phyloP scores from a whole-genome alignment of 306 rosid genomes.

The Cucurbita maxima region DNA sequence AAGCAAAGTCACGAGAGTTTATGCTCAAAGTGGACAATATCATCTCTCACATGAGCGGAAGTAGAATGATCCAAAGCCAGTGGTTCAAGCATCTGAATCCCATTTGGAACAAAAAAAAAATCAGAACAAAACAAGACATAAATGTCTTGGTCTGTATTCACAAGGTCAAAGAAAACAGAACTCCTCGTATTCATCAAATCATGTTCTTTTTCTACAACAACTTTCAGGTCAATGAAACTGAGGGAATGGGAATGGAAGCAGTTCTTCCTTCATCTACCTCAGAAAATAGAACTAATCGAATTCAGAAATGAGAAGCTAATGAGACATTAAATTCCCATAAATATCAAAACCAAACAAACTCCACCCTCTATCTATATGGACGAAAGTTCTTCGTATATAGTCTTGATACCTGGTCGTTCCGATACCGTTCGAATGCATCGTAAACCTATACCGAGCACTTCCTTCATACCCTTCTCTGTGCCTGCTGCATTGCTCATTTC shows the following conservation, averaged over 20 bases:
- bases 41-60: not conserved
- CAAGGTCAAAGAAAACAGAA: not conserved
- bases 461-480: constrained; percentile 81
- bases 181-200: not conserved
- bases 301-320: constrained; percentile 34
- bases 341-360: constrained; percentile 20
- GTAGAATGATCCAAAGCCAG: not conserved
- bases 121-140: not conserved
- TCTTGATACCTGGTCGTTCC: constrained; percentile 89
- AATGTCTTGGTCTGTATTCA: not conserved
- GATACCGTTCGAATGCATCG: constrained; percentile 67
- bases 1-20: no score
- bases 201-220: not conserved
- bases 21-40: no score
- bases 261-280: constrained; percentile 1
- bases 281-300: constrained; percentile 1
- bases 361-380: constrained; percentile 41
- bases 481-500: constrained; percentile 48
- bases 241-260: constrained; percentile 3
- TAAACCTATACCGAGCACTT: constrained; percentile 69
- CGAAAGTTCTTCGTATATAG: constrained; percentile 88
- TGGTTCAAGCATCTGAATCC: not conserved
- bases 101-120: not conserved
- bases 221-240: not conserved
- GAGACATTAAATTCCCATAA: constrained; percentile 58